These are phyloP conservation scores for Arabis hirsuta DNA, from an alignment of 345 rosid genomes.

Conservation along the genomic window DNA sequence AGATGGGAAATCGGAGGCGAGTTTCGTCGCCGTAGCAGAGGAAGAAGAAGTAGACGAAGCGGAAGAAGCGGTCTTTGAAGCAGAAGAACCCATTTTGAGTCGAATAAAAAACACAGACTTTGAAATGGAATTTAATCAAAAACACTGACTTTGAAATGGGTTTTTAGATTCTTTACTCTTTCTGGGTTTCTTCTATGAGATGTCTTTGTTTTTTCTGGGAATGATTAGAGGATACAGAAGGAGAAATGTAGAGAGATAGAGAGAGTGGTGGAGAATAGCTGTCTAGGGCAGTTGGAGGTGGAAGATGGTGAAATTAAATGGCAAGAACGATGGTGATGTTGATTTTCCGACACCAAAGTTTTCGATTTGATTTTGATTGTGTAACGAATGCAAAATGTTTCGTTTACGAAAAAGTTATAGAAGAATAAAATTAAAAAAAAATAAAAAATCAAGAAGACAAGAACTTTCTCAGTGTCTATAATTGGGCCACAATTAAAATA, in stretches of 20 bases:
- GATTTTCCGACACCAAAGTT: conserved; percentile 37
- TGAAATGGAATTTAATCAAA: not conserved
- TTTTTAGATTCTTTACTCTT: not conserved
- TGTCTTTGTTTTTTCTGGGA: not conserved
- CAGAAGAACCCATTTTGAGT: conserved; percentile 76
- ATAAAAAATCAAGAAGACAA: not conserved
- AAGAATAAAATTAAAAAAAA: not conserved
- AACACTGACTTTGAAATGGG: conserved; percentile 3
- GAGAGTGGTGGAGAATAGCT: conserved; percentile 58
- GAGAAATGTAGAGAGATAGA: conserved; percentile 29
- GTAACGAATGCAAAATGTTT: conserved; percentile 10
- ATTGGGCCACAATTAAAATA: conserved; percentile 1
- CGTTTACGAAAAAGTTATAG: not conserved
- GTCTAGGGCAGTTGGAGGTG: conserved; percentile 54
- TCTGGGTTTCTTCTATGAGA: conserved; percentile 13
- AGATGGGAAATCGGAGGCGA: conserved; percentile 28
- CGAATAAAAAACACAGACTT: not conserved
- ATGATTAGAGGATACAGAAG: conserved; percentile 25
- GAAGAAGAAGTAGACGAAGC: conserved; percentile 37
- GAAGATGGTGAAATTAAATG: conserved; percentile 45
- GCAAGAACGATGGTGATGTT: conserved; percentile 40
- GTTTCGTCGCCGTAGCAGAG: conserved; percentile 40
- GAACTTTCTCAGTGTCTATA: not conserved
- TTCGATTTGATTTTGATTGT: conserved; percentile 40
- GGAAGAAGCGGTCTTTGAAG: conserved; percentile 54